Evolutionary conservation across 2,329 filamentous ascomycete genomes (phyloP).

Genomic region (Apiospora sp.): DNA sequence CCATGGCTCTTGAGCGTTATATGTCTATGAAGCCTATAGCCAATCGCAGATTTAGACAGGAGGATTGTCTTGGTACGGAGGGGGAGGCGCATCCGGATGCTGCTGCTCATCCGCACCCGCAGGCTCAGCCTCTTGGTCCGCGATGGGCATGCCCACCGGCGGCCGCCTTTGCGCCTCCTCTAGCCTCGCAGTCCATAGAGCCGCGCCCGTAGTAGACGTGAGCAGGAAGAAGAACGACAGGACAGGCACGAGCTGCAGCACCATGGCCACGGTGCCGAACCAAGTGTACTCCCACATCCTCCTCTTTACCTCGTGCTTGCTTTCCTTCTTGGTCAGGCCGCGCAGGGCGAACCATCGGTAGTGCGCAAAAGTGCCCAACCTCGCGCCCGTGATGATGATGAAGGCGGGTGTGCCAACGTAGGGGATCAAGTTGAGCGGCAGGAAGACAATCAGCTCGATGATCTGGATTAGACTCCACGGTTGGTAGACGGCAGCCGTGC

Average conservation of each 20-base stretch:
- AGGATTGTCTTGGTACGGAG: conserved; percentile 48
- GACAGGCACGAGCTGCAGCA: conserved; percentile 86
- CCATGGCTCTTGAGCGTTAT: not conserved
- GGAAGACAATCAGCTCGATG: conserved; percentile 78
- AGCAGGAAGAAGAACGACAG: conserved; percentile 94
- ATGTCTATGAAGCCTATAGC: not conserved
- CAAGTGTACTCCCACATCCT: conserved; percentile 86
- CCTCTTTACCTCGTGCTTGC: conserved; percentile 72
- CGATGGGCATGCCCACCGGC: conserved; percentile 24
- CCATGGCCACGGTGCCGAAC: conserved; percentile 88
- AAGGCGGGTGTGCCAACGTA: conserved; percentile 85
- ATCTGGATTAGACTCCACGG: conserved; percentile 94
- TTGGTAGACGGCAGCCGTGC: conserved; percentile 77
- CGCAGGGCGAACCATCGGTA: conserved; percentile 89
- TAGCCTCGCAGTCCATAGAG: conserved; percentile 83
- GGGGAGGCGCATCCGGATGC: conserved; percentile 44
- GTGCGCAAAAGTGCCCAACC: conserved; percentile 87
- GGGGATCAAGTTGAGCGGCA: conserved; percentile 88
- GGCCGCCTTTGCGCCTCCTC: conserved; percentile 63
- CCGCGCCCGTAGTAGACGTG: conserved; percentile 84
- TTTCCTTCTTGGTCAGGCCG: conserved; percentile 76
- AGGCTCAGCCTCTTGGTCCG: conserved; percentile 27
- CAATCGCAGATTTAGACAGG: conserved; percentile 38
- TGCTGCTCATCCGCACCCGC: conserved; percentile 35
- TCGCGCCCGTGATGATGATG: conserved; percentile 84